Conservation (phyloP, 176 grass and related monocot species). For the Juncus effusus region DNA sequence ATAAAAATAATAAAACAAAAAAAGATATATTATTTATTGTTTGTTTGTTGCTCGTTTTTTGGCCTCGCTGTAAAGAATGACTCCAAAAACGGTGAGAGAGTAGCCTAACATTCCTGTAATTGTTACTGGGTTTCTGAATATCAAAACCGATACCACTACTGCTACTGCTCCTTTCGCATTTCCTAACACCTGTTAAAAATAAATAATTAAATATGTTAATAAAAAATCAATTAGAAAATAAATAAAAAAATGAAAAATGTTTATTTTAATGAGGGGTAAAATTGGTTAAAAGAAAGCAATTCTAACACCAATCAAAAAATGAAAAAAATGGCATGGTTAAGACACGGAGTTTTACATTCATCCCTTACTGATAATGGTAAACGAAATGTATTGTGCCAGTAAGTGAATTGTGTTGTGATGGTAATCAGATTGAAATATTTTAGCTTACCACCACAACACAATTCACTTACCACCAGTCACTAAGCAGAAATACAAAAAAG, state of each 20-base stretch:
- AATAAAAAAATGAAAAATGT: background rate
- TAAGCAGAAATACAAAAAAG: no score
- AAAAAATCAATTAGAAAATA: background rate
- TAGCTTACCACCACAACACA: no score
- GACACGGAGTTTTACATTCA: no score
- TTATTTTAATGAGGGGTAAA: background rate
- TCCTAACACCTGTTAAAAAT: conserved; percentile 19
- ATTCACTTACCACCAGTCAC: no score
- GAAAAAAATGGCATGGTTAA: no score
- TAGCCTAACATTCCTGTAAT: conserved; percentile 30
- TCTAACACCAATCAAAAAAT: background rate
- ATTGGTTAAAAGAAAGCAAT: background rate
- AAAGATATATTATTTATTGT: no score
- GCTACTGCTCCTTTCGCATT: conserved; percentile 37
- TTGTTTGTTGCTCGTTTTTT: conserved; percentile 30
- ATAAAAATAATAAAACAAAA: no score
- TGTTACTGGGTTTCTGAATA: conserved; percentile 33
- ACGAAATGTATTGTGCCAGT: no score
- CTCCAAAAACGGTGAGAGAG: conserved; percentile 23
- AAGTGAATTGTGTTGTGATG: no score
- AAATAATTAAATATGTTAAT: background rate
- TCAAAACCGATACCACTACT: conserved; percentile 30
- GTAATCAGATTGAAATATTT: no score
- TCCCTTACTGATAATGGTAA: no score
- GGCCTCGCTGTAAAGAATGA: conserved; percentile 30